Evolutionary conservation across 768 basidiomycete species (phyloP).

Genomic region (Pisolithus marmoratus): DNA sequence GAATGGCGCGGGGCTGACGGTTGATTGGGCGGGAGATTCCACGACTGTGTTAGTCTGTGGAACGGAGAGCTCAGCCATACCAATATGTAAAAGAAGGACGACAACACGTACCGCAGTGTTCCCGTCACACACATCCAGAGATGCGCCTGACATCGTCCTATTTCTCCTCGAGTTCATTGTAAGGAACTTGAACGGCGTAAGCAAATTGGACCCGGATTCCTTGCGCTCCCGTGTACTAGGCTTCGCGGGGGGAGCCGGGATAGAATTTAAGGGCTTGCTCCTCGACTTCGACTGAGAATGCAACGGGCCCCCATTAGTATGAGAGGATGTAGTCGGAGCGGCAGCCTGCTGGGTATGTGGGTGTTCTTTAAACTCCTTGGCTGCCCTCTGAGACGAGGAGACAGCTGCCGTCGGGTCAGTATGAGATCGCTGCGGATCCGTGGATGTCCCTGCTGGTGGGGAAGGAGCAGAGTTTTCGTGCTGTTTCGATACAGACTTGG

Average conservation of each 20-base stretch:
- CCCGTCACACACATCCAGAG: slow-evolving; percentile 74
- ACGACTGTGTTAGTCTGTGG: slow-evolving; percentile 62
- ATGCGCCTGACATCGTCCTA: slow-evolving; percentile 66
- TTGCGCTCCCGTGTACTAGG: slow-evolving; percentile 30
- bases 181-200: slow-evolving; percentile 61
- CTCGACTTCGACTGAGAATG: slow-evolving; percentile 13
- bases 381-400: slow-evolving; percentile 8
- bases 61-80: slow-evolving; percentile 5
- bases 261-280: slow-evolving; percentile 15
- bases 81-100: slow-evolving; percentile 1
- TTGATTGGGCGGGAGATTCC: slow-evolving; percentile 69
- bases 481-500: slow-evolving; percentile 28
- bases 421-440: slow-evolving; percentile 15
- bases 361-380: slow-evolving; percentile 14
- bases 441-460: slow-evolving; percentile 12
- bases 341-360: background rate
- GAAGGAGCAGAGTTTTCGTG: slow-evolving; percentile 18
- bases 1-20: slow-evolving; percentile 49
- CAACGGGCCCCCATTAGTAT: slow-evolving; percentile 1
- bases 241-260: slow-evolving; percentile 28
- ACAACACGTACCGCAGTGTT: slow-evolving; percentile 57
- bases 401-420: slow-evolving; percentile 4
- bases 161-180: slow-evolving; percentile 44
- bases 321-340: slow-evolving; percentile 2
- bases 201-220: slow-evolving; percentile 41